A percentile compares a stretch with the other conserved stretches of the same genome.
These are phyloP conservation scores for Cinnamomum micranthum DNA, from an alignment of 164 flowering plant genomes.

Conservation along the genomic window DNA sequence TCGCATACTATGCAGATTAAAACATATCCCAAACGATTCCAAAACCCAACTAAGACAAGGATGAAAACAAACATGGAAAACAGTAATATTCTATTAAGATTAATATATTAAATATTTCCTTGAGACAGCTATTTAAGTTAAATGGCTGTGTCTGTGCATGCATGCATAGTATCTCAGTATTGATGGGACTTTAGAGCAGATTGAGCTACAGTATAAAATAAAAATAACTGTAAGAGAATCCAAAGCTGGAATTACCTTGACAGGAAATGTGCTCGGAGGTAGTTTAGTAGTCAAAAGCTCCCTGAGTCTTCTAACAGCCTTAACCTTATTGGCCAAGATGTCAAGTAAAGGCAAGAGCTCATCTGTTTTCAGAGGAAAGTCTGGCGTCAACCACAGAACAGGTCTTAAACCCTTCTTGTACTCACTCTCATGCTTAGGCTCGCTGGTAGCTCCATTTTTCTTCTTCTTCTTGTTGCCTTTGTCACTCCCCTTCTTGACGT, in stretches of 20 bases:
- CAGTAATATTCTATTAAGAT: too few species aligned
- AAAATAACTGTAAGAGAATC: background rate
- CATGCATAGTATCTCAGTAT: too few species aligned
- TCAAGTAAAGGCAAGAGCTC: constrained; percentile 93
- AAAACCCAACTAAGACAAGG: too few species aligned
- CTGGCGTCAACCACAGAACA: constrained; percentile 93
- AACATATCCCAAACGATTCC: too few species aligned
- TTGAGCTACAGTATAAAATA: background rate
- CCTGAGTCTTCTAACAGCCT: constrained; percentile 91
- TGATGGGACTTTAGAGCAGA: too few species aligned
- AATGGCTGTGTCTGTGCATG: too few species aligned
- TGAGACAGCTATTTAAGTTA: too few species aligned
- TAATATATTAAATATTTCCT: too few species aligned
- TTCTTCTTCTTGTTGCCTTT: constrained; percentile 81
- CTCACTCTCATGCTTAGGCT: constrained; percentile 84
- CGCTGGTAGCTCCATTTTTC: constrained; percentile 57
- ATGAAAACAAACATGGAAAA: too few species aligned
- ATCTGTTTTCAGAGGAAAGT: constrained; percentile 89
- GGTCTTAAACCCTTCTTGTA: constrained; percentile 96
- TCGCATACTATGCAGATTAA: too few species aligned
- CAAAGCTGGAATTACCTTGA: constrained; percentile 58
- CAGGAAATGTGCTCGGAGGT: constrained; percentile 88
- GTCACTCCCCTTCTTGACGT: constrained; percentile 63
- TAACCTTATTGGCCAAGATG: constrained; percentile 95
- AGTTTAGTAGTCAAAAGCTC: constrained; percentile 96